Percentiles rank a stretch among this genome's conserved stretches.
These are phyloP conservation scores for Daldinia loculata DNA, from an alignment of 495 filamentous ascomycete species.

Conservation along the genomic window DNA sequence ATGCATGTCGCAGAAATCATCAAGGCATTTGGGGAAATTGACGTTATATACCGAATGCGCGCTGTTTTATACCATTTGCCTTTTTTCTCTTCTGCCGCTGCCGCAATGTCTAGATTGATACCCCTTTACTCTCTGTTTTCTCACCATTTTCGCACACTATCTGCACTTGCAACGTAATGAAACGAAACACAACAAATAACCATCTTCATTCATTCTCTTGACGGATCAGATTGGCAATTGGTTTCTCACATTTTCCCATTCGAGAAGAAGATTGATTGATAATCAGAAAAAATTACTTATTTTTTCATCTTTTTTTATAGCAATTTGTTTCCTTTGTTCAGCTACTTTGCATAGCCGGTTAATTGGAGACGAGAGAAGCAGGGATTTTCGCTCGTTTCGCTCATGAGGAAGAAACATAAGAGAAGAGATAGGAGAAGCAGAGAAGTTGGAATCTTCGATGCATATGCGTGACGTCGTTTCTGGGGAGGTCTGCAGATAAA, in stretches of 20 bases:
- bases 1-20: constrained; percentile 11
- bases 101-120: constrained; percentile 48
- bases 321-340: constrained; percentile 18
- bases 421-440: neutral
- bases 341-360: constrained; percentile 34
- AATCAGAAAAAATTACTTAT: constrained; percentile 14
- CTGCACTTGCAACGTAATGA: constrained; percentile 37
- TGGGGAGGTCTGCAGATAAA: constrained; percentile 22
- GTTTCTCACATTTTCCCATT: constrained; percentile 16
- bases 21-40: constrained; percentile 33
- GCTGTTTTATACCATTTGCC: constrained; percentile 46
- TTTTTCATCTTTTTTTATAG: neutral
- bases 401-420: constrained; percentile 8
- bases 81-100: constrained; percentile 29
- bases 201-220: constrained; percentile 13
- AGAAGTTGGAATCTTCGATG: neutral
- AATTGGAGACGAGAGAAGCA: constrained; percentile 18
- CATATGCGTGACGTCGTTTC: constrained; percentile 29
- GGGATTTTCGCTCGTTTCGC: constrained; percentile 17
- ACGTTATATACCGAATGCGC: constrained; percentile 37
- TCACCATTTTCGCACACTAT: constrained; percentile 17
- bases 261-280: constrained; percentile 30
- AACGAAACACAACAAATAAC: constrained; percentile 3
- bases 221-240: constrained; percentile 26
- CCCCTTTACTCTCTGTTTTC: constrained; percentile 32